Evolutionary conservation across 495 filamentous ascomycete species (phyloP), one percentile per base, ranked within the genome.

Genomic region (Hypoxylon subgilvum): DNA sequence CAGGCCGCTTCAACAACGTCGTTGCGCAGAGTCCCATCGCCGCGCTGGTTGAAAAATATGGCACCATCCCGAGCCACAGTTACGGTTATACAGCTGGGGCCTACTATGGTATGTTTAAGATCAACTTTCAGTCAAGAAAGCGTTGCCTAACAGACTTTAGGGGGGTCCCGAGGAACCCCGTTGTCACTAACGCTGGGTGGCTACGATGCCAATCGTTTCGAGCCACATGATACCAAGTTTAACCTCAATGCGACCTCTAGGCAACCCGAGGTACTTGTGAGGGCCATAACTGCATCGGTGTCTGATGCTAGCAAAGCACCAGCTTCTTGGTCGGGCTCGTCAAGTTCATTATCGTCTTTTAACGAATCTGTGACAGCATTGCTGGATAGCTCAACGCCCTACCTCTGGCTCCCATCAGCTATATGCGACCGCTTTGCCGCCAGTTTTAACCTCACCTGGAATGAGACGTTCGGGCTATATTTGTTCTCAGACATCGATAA

Each of bases 61-160:
- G 80, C 22, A 56, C 53, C 1, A 84, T 87, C 48, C 81, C 84
- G 19, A 86, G 82, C 44, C 75, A 85, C 35, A 84, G 79, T 57
- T 88, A 86, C 63, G 85, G 84, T 39, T 88, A 84, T 63, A 88
- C 86, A 4, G 84, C 86, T 35, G 86, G 86, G 2, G 85, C 84
- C 31, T 79, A 81, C 48, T 87, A 88, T 63, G 78, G 84, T 77
- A 60, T 67, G 72, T 16, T 21, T 4, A 28, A 3, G 31, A 47
- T 2, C 9, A 41, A 30, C 14, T 1, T 46, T 13, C 23, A 16
- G 5, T 42, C 10, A 32, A 30, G 8, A 27, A 16, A 36, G 28
- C 52, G 39, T 13, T 34, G 3, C 1, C 70, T 76, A 39, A 77
- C 57, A 27, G 22, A 46, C 35, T 58, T 16, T 45, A 73, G 63